Evolutionary conservation across 2,329 filamentous ascomycete genomes (phyloP), one percentile per base, ranked within the genome.

Genomic region (Ophiobolus disseminans): DNA sequence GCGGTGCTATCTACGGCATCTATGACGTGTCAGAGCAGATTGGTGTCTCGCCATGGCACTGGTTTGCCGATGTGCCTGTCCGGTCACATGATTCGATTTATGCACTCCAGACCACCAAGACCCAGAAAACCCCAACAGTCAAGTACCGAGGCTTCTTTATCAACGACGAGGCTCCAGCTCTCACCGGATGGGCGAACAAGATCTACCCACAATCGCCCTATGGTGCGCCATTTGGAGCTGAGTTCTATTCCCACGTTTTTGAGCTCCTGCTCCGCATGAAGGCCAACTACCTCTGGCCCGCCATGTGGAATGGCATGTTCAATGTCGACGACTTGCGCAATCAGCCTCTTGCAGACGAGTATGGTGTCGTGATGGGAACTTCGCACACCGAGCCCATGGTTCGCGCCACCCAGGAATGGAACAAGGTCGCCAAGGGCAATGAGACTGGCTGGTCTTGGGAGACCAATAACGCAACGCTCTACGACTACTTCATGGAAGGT

Each of bases 241-340:
- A 82, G 3, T 89, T 90, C 68, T 89, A 91, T 70, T 75, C 80
- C 3, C 80, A 82, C 16, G 82, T 91, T 16, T 90, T 89, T 53
- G 88, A 91, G 73, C 76, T 91, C 1, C 73, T 90, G 1, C 80
- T 91, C 5, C 80, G 88, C 5, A 77, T 88, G 21, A 80, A 84
- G 28, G 87, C 87, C 13, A 91, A 91, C 69, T 90, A 90, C 62
- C 75, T 91, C 40, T 91, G 88, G 88, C 88, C 88, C 0, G 82
- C 86, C 1, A 78, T 84, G 66, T 91, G 87, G 88, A 82, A 80
- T 5, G 82, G 80, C 55, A 89, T 89, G 79, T 88, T 90, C 62
- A 84, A 86, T 63, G 81, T 89, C 1, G 88, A 91, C 52, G 88
- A 91, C 63, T 77, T 82, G 2, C 77, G 80, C 22, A 90, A 86